Evolutionary conservation across 192 early-diverging fungal genomes (phyloP).

Genomic region (Backusella morwellensis): DNA sequence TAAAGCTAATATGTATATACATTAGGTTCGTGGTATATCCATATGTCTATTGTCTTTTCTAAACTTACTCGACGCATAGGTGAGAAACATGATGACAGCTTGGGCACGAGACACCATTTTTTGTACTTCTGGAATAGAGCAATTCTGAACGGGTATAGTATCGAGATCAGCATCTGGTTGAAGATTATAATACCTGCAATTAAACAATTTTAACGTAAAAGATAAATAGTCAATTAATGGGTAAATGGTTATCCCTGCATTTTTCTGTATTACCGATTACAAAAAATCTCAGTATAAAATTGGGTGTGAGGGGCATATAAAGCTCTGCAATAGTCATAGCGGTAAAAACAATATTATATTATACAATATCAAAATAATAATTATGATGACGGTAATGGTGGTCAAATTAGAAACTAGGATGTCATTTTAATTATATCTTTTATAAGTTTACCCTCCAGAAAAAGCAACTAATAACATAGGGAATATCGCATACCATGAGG

Average conservation of each 20-base stretch:
- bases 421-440: neutral
- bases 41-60: neutral
- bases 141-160: slow-evolving; percentile 27
- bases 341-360: too few relatives aligned
- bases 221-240: neutral
- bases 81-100: slow-evolving; percentile 24
- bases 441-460: neutral
- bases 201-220: too few relatives aligned
- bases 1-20: slow-evolving; percentile 10
- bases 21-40: neutral
- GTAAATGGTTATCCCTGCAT: neutral
- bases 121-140: slow-evolving; percentile 37
- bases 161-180: neutral
- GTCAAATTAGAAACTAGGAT: neutral
- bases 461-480: slow-evolving; percentile 10
- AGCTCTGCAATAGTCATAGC: neutral
- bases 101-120: slow-evolving; percentile 19
- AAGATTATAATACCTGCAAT: slow-evolving; percentile 25
- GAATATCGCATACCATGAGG: slow-evolving; percentile 9
- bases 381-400: neutral
- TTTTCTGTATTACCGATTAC: slow-evolving; percentile 26
- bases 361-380: neutral
- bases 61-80: slow-evolving; percentile 14
- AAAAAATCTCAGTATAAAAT: slow-evolving; percentile 39
- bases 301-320: slow-evolving; percentile 25